Base-by-base conservation (phyloP, 176 grass and related monocot species). In the Avena eriantha region DNA sequence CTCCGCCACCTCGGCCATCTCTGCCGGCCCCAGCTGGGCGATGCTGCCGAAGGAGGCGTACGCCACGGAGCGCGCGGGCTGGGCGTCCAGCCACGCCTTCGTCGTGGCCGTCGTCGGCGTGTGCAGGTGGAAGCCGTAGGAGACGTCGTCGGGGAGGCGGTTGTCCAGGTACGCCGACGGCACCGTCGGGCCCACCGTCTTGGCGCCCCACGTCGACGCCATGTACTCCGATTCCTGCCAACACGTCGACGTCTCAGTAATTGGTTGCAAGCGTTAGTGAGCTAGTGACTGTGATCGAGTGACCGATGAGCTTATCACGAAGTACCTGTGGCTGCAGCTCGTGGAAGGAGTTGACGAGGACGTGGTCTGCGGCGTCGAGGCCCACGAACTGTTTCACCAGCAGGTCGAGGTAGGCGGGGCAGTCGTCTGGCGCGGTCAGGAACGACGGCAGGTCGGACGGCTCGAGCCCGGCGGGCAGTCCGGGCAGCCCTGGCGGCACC, bases 1-100 rank as follows among this genome's bases (percentile, higher is more conserved):
- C 70, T 90, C 74, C 0, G 86, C 83, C 8, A 92, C 16, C 73
- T 92, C 94, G 70, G 80, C 80, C 61, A 97, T 85, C 58, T 94
- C 86, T 3, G 0, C 70, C 0, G 51, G 7, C 4, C 53, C 10
- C 2, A 85, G 76, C 17, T n/a, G 1, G 23, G 80, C 85, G 12
- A 94, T 35, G 71, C 92, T 97, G 45, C 92, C 95, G 67, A 97
- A 97, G 73, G 85, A 87, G 63, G 82, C 78, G 53, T 94, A 97
- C 13, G 89, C 84, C 6, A 94, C 92, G 15, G 92, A 94, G 24
- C 46, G 68, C 0, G 78, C 4, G 0, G 77, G 46, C 31, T 84
- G 49, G 10, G 14, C 45, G 51, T 80, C 76, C 0, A 94, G 86
- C 91, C 92, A 94, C 4, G 54, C 21, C 18, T 21, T 85, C 22